These are phyloP conservation scores for Crataegus laevigata DNA, from an alignment of 306 rosid species.

Conservation along the genomic window DNA sequence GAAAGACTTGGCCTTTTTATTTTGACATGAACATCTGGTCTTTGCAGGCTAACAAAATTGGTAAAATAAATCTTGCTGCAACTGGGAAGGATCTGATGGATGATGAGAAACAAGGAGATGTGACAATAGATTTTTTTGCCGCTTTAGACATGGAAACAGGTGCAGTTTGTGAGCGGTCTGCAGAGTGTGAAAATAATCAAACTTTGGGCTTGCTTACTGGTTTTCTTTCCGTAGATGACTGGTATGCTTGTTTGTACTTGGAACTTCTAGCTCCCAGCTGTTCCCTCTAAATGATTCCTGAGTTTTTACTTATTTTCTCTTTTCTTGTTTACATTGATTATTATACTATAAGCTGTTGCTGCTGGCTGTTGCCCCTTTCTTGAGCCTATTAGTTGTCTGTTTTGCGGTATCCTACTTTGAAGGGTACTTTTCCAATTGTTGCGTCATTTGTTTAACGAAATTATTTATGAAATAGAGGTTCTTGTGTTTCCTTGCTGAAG, in stretches of 20 bases:
- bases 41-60: constrained; percentile 85
- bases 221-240: constrained; percentile 88
- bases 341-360: not conserved
- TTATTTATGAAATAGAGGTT: not conserved
- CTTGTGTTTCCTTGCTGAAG: not conserved
- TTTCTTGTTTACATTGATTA: not conserved
- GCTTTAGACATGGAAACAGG: constrained; percentile 72
- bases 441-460: not conserved
- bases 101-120: constrained; percentile 93
- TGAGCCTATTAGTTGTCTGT: not conserved
- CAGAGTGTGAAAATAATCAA: constrained; percentile 84
- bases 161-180: constrained; percentile 66
- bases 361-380: not conserved
- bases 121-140: constrained; percentile 76
- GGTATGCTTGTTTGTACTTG: constrained; percentile 35
- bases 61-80: constrained; percentile 94
- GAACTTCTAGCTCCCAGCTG: not conserved
- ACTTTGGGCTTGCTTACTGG: constrained; percentile 90
- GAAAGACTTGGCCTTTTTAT: not conserved
- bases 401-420: not conserved
- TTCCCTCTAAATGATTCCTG: not conserved
- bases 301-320: not conserved
- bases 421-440: not conserved
- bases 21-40: not conserved
- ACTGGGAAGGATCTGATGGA: constrained; percentile 98